phyloP scores from a whole-genome alignment of 371 early-diverging fungal species.

The Apophysomyces sp. region DNA sequence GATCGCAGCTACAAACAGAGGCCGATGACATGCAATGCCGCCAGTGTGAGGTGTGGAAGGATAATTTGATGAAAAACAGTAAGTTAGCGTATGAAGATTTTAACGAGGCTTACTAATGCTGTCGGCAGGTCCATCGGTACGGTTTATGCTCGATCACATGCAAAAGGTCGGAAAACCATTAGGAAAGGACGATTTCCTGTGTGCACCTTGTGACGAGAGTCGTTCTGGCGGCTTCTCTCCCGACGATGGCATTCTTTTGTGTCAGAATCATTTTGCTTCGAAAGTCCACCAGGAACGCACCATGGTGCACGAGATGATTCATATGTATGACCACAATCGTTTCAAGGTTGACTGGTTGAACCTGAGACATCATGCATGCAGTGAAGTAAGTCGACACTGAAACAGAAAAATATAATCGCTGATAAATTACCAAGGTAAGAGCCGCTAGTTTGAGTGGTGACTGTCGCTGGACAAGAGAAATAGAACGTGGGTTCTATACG shows the following conservation, averaged over 20 bases:
- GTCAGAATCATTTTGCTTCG: constrained; percentile 75
- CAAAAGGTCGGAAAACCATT: constrained; percentile 68
- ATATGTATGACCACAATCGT: constrained; percentile 89
- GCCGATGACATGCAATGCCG: constrained; percentile 54
- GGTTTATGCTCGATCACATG: constrained; percentile 82
- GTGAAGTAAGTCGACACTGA: constrained; percentile 58
- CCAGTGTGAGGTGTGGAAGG: constrained; percentile 73
- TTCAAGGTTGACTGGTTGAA: constrained; percentile 85
- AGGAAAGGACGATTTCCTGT: constrained; percentile 62
- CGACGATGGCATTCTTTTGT: constrained; percentile 77
- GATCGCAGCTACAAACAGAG: constrained; percentile 40
- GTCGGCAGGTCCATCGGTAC: constrained; percentile 72
- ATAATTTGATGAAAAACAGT: constrained; percentile 70
- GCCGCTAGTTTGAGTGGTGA: constrained; percentile 94
- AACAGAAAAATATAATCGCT: background rate
- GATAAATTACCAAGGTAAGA: constrained; percentile 57
- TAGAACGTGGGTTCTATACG: constrained; percentile 73
- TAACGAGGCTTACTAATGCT: background rate
- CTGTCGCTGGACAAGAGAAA: constrained; percentile 86
- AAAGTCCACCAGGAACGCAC: constrained; percentile 85
- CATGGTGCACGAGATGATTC: constrained; percentile 95
- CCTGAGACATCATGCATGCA: constrained; percentile 89
- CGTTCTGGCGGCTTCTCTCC: constrained; percentile 84
- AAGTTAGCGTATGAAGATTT: constrained; percentile 16
- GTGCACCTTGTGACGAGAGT: constrained; percentile 79